Evolutionary conservation across 345 rosid species (phyloP), one percentile per base, ranked within the genome.

Genomic region (Cardiospermum halicacabum): DNA sequence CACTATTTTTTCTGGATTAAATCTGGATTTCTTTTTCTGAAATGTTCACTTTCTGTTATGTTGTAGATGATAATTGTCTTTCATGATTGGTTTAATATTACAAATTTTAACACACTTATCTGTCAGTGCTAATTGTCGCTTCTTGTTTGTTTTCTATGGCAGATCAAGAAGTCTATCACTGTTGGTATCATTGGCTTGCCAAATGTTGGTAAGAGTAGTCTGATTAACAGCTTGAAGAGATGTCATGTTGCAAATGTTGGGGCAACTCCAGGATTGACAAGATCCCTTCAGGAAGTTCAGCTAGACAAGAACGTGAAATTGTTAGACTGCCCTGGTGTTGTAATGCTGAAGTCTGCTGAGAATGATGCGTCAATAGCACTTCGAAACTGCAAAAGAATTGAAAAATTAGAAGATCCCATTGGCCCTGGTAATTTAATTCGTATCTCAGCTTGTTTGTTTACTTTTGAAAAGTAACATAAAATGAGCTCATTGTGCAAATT

Each of bases 141-240:
- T 55, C n/a, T 13, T 2, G 0, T n/a, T n/a, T n/a, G n/a, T 71
- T 65, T 16, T 42, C 59, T n/a, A 54, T 69, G n/a, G 68, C 96
- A 93, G 98, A 85, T 93, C 25, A 94, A 87, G 74, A 94, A 91
- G 75, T 82, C 96, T 16, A 89, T 94, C 24, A 94, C 97, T 16
- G 96, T 94, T 22, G 97, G 97, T 57, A 72, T 94, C 26, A 87
- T 94, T 51, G 99, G 99, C 59, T 77, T 91, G 62, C 97, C 97
- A 64, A 94, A 91, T 82, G 99, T 94, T 25, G 99, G 97, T 60
- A 94, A 94, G 86, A 94, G 99, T 75, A 94, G 99, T 81, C 87
- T 94, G 59, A 94, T 94, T 42, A 94, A 94, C 83, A 94, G 99
- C 80, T 83, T 94, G 81, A 94, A 91, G 80, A 85, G 97, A 76